A percentile compares a stretch with the other conserved stretches of the same genome.
phyloP scores from a whole-genome alignment of 495 filamentous ascomycete species.

The Oleoguttula mirabilis region DNA sequence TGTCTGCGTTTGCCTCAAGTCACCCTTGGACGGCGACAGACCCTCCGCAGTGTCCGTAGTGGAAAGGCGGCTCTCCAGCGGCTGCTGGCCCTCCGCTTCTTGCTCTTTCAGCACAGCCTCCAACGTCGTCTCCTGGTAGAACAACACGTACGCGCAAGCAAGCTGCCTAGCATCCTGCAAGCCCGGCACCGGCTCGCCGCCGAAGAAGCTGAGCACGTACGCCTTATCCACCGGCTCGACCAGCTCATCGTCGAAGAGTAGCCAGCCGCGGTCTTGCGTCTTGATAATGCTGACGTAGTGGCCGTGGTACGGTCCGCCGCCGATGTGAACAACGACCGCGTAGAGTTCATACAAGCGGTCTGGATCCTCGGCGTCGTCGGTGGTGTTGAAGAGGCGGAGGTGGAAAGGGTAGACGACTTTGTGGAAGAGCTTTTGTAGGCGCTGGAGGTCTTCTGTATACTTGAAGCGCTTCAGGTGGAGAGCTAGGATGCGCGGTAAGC shows the following conservation, averaged over 20 bases:
- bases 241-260: slow-evolving; percentile 96
- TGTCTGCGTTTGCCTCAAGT: slow-evolving; percentile 35
- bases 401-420: slow-evolving; percentile 95
- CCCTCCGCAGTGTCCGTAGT: slow-evolving; percentile 8
- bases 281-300: slow-evolving; percentile 98
- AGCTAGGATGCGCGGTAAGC: slow-evolving; percentile 79
- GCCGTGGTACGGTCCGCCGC: slow-evolving; percentile 93
- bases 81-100: slow-evolving; percentile 53
- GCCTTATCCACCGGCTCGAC: slow-evolving; percentile 94
- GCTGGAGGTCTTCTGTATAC: slow-evolving; percentile 87
- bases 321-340: slow-evolving; percentile 96
- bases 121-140: slow-evolving; percentile 92
- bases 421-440: slow-evolving; percentile 92
- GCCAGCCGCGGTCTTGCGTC: slow-evolving; percentile 88
- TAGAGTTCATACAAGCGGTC: slow-evolving; percentile 94
- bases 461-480: slow-evolving; percentile 95
- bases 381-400: slow-evolving; percentile 93
- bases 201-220: slow-evolving; percentile 97
- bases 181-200: slow-evolving; percentile 46
- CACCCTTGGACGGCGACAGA: slow-evolving; percentile 2
- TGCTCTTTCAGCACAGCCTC: slow-evolving; percentile 80
- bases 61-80: slow-evolving; percentile 7
- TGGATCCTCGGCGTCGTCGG: slow-evolving; percentile 89
- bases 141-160: slow-evolving; percentile 92
- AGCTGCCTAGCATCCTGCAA: slow-evolving; percentile 42